These are phyloP conservation scores for Claviceps sp. DNA, from an alignment of 2,329 filamentous ascomycete genomes.

Conservation along the genomic window DNA sequence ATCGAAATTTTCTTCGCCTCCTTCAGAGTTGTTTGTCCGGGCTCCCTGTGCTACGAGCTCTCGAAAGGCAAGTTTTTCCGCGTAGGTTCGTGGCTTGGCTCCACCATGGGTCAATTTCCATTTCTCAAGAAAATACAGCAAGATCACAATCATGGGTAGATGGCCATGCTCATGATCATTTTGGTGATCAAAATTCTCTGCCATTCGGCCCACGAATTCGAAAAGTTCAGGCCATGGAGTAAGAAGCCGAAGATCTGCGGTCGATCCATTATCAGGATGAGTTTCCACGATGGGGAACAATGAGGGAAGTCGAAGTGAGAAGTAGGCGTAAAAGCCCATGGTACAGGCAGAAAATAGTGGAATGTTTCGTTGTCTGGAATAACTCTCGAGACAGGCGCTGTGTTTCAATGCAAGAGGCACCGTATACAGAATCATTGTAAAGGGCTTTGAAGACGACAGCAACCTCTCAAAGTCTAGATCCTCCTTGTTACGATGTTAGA, in stretches of 20 bases:
- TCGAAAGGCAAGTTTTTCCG: constrained; percentile 76
- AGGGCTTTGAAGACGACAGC: constrained; percentile 26
- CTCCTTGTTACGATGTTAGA: constrained; percentile 10
- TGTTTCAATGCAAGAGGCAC: constrained; percentile 33
- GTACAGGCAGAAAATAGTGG: constrained; percentile 76
- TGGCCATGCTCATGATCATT: constrained; percentile 79
- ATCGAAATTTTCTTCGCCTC: constrained; percentile 92
- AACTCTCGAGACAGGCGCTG: constrained; percentile 31
- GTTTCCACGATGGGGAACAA: constrained; percentile 90
- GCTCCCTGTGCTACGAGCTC: constrained; percentile 53
- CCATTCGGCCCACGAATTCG: constrained; percentile 52
- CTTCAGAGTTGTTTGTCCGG: constrained; percentile 63
- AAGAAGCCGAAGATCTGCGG: constrained; percentile 71
- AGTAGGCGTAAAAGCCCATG: constrained; percentile 84
- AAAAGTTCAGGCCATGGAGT: constrained; percentile 74
- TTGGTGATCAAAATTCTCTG: constrained; percentile 54
- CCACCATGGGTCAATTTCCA: constrained; percentile 67
- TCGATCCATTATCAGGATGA: constrained; percentile 78
- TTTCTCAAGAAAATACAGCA: constrained; percentile 67
- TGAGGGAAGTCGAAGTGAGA: constrained; percentile 64
- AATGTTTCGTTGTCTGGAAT: constrained; percentile 43
- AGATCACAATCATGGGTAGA: constrained; percentile 70
- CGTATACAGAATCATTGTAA: constrained; percentile 43
- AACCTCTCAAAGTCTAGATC: constrained; percentile 25
- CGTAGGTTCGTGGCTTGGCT: constrained; percentile 57